Conservation (phyloP, 2,329 filamentous ascomycete genomes). For the Ophiostoma ulmi region DNA sequence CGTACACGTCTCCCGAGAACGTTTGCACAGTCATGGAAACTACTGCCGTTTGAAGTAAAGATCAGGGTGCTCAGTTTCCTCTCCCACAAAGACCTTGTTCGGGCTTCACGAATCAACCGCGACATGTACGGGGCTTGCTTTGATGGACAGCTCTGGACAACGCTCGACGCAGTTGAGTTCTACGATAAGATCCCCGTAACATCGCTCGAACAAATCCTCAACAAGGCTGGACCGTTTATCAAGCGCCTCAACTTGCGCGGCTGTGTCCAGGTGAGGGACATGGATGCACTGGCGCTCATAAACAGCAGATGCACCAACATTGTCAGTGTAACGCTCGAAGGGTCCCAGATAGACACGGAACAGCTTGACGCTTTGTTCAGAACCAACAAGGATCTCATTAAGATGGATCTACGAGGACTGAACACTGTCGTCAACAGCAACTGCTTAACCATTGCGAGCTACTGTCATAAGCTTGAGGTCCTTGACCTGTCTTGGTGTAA, state of each 20-base stretch:
- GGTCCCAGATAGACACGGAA: conserved; percentile 72
- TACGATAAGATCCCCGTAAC: conserved; percentile 82
- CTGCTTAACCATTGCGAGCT: conserved; percentile 77
- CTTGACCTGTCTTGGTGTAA: conserved; percentile 93
- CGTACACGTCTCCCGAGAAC: conserved; percentile 39
- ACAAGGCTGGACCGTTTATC: conserved; percentile 80
- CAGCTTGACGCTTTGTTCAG: conserved; percentile 69
- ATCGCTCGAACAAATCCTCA: conserved; percentile 78
- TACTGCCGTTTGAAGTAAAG: conserved; percentile 76
- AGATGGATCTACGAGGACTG: conserved; percentile 81
- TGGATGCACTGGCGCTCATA: conserved; percentile 70
- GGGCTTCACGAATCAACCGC: conserved; percentile 70
- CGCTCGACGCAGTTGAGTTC: conserved; percentile 77
- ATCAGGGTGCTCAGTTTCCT: conserved; percentile 73
- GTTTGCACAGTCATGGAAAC: conserved; percentile 66
- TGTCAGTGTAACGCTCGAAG: conserved; percentile 81
- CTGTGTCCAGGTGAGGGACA: conserved; percentile 81
- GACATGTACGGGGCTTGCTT: conserved; percentile 79
- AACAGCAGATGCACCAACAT: conserved; percentile 83
- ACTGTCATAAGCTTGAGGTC: conserved; percentile 74
- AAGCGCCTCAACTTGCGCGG: conserved; percentile 85
- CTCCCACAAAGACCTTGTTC: conserved; percentile 72
- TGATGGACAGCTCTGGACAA: conserved; percentile 89
- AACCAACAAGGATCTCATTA: conserved; percentile 70
- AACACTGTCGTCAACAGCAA: conserved; percentile 73